These are phyloP conservation scores for Rhodosporidiobolus odoratus DNA, from an alignment of 768 basidiomycete species.

Conservation along the genomic window DNA sequence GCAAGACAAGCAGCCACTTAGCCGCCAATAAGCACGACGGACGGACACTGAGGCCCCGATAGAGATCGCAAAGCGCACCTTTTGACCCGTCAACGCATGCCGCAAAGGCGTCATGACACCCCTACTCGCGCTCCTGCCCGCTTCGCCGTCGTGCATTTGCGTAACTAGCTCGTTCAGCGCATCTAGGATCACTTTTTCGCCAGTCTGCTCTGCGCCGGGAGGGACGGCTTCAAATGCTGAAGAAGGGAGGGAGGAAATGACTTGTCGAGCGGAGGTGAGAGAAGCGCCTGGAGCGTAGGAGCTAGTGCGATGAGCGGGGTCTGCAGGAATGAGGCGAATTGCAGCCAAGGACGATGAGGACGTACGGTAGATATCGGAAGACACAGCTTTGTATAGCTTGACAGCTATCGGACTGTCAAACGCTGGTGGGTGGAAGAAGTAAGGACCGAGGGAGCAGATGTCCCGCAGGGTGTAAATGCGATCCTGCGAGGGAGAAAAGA, in stretches of 20 bases:
- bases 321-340: background rate
- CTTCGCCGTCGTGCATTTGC: background rate
- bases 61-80: slow-evolving; percentile 53
- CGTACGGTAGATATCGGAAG: slow-evolving; percentile 16
- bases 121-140: slow-evolving; percentile 45
- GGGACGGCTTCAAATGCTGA: background rate
- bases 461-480: slow-evolving; percentile 67
- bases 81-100: slow-evolving; percentile 73
- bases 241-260: slow-evolving; percentile 12
- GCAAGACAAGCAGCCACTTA: background rate
- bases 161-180: slow-evolving; percentile 2
- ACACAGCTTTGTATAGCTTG: slow-evolving; percentile 51
- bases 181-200: background rate
- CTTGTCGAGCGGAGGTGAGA: slow-evolving; percentile 50
- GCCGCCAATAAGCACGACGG: background rate
- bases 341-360: background rate
- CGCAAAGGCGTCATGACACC: slow-evolving; percentile 67
- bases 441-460: slow-evolving; percentile 62
- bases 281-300: background rate
- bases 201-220: background rate
- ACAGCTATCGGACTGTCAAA: slow-evolving; percentile 56
- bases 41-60: no score
- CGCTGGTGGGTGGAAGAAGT: slow-evolving; percentile 71
- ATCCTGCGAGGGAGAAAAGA: slow-evolving; percentile 50
- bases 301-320: background rate